Percentiles rank a stretch among this genome's conserved stretches.
These are phyloP conservation scores for Mycena citricolor DNA, from an alignment of 1,284 basidiomycete genomes.

Conservation along the genomic window DNA sequence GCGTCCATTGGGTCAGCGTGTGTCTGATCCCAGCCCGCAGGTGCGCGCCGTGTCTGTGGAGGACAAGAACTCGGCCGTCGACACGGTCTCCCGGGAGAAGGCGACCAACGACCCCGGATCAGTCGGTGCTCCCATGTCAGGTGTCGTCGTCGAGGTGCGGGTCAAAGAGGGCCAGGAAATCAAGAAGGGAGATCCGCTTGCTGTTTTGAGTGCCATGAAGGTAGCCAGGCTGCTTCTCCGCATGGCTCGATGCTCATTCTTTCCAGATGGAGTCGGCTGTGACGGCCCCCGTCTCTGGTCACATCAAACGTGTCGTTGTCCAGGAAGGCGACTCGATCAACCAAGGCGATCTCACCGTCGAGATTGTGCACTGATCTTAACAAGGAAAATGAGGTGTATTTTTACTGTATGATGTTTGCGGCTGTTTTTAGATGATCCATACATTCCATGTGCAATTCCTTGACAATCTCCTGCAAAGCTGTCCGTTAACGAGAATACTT, in stretches of 20 bases:
- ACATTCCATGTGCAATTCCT: slow-evolving; percentile 47
- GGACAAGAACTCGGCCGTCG: slow-evolving; percentile 95
- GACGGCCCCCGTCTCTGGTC: slow-evolving; percentile 92
- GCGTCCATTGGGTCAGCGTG: slow-evolving; percentile 10
- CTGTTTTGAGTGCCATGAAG: slow-evolving; percentile 92
- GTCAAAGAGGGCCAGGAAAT: slow-evolving; percentile 97
- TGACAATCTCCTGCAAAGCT: slow-evolving; percentile 45
- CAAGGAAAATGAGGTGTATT: slow-evolving; percentile 13
- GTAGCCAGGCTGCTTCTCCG: slow-evolving; percentile 37
- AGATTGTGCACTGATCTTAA: slow-evolving; percentile 81
- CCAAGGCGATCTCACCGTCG: slow-evolving; percentile 84
- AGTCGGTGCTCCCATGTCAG: slow-evolving; percentile 94
- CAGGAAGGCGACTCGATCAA: slow-evolving; percentile 88
- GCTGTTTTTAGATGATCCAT: slow-evolving; percentile 34
- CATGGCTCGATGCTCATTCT: slow-evolving; percentile 27
- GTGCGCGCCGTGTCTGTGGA: slow-evolving; percentile 92
- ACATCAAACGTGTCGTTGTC: slow-evolving; percentile 90
- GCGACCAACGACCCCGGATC: slow-evolving; percentile 92
- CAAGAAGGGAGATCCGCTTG: slow-evolving; percentile 95
- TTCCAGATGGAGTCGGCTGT: slow-evolving; percentile 93
- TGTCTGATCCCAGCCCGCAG: slow-evolving; percentile 36
- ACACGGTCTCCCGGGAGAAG: slow-evolving; percentile 92
- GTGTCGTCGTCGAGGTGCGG: slow-evolving; percentile 96
- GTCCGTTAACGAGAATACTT: slow-evolving; percentile 4
- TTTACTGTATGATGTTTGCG: too few species aligned